phyloP scores from a whole-genome alignment of 2,329 filamentous ascomycete genomes.

The Trichoderma breve region DNA sequence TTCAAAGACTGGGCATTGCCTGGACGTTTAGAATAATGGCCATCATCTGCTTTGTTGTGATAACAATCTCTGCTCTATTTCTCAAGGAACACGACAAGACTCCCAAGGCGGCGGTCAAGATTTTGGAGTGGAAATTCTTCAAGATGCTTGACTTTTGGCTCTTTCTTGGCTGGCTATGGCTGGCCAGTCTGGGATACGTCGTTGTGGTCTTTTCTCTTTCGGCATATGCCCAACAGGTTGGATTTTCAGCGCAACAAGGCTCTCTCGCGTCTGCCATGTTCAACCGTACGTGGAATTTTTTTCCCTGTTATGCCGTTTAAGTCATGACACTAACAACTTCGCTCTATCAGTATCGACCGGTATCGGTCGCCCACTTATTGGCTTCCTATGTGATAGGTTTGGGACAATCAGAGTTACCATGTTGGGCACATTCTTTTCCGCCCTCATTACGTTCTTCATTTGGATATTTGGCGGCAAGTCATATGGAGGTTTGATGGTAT shows the following conservation, averaged over 20 bases:
- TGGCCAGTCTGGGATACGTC: conserved; percentile 71
- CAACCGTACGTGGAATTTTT: conserved; percentile 41
- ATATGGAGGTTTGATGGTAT: conserved; percentile 3
- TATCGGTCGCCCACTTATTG: conserved; percentile 5
- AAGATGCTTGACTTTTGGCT: conserved; percentile 61
- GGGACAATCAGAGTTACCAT: background rate
- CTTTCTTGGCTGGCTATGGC: conserved; percentile 64
- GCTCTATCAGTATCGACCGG: background rate
- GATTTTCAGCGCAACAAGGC: conserved; percentile 64
- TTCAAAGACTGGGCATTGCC: conserved; percentile 59
- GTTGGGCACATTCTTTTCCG: background rate
- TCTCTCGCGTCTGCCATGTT: conserved; percentile 70
- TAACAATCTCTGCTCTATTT: conserved; percentile 60
- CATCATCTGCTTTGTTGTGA: conserved; percentile 62
- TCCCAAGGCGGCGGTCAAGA: conserved; percentile 61
- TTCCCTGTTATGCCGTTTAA: too few species aligned
- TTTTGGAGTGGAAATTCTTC: conserved; percentile 65
- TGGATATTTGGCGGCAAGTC: conserved; percentile 11
- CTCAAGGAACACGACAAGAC: conserved; percentile 69
- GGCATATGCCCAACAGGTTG: conserved; percentile 68
- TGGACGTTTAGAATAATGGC: conserved; percentile 68
- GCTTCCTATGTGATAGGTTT: conserved; percentile 2
- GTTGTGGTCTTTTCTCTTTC: conserved; percentile 73
- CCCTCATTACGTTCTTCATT: conserved; percentile 1
- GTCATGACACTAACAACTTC: background rate